Percentiles rank a stretch among this genome's conserved stretches.
Conservation (phyloP, 345 rosid species). For the Aquilaria yunnanensis region DNA sequence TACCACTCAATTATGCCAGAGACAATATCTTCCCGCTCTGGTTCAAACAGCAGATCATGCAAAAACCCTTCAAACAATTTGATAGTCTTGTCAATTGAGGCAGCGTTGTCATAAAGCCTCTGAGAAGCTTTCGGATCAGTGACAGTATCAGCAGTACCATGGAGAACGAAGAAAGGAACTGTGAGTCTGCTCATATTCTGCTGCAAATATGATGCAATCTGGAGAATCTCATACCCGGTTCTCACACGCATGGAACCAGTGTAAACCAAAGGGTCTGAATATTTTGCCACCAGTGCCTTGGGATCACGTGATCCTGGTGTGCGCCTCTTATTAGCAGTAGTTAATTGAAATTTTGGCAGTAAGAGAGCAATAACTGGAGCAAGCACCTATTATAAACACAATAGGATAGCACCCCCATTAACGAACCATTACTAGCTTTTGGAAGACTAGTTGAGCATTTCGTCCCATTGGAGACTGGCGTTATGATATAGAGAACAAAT, state of each 20-base stretch:
- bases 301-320: slow-evolving; percentile 80
- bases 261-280: slow-evolving; percentile 77
- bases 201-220: slow-evolving; percentile 51
- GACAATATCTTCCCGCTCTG: slow-evolving; percentile 54
- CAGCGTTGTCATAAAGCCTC: slow-evolving; percentile 56
- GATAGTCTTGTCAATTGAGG: slow-evolving; percentile 58
- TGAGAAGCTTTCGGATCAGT: slow-evolving; percentile 69
- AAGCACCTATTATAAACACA: slow-evolving; percentile 37
- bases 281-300: slow-evolving; percentile 62
- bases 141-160: slow-evolving; percentile 67
- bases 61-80: slow-evolving; percentile 57
- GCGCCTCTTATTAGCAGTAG: slow-evolving; percentile 79
- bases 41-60: slow-evolving; percentile 84
- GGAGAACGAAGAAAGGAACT: slow-evolving; percentile 72
- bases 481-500: too few species aligned
- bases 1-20: slow-evolving; percentile 56
- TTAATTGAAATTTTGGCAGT: slow-evolving; percentile 53
- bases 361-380: slow-evolving; percentile 69
- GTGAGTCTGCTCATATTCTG: slow-evolving; percentile 45
- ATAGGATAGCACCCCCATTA: background rate
- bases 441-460: too few species aligned
- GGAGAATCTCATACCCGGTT: slow-evolving; percentile 80
- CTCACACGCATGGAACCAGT: slow-evolving; percentile 74
- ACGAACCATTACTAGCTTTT: too few species aligned
- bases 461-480: too few species aligned